Evolutionary conservation across 1,284 basidiomycete genomes (phyloP), one percentile per base, ranked within the genome.

Genomic region (Ustilago lituana): DNA sequence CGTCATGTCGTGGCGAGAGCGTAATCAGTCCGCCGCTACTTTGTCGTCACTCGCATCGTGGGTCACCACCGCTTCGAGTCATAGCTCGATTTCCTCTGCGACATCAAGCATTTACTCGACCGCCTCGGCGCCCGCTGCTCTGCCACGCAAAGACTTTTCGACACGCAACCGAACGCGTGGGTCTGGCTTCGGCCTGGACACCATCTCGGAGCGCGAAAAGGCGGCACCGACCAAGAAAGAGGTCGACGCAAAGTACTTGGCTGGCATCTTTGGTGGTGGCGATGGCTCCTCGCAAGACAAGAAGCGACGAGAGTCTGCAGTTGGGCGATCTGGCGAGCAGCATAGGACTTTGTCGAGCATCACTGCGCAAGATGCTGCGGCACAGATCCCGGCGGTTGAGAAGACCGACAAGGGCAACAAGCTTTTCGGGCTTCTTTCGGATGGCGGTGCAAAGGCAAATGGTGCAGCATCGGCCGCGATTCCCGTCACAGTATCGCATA

Each of bases 81-180:
- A 49, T 32, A 61, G 60, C 37, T 67, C 67, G 15, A 11, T 49
- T 15, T 56, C 60, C 5, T 76, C 74, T 10, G 67, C 65, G 9
- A 57, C 65, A 9, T 66, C 66, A 27, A 74, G 72, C 54, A 63
- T 74, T 56, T 74, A 71, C 37, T 74, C 71, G 38, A 76, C 74
- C 4, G 60, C 72, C 2, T 76, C 74, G 9, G 74, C 74, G 15
- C 74, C 74, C 10, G 72, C 74, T 26, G 72, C 68, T 22, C 43
- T 76, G 20, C 29, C 53, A 17, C 57, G 61, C 44, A 67, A 67
- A 23, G 69, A 72, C 46, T 51, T 62, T 27, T 61, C 55, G 19
- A 15, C 41, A 0, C 64, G 55, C 33, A 68, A 48, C 22, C 44
- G 60, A 10, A 63, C 58, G 8, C 49, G 58, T 6, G 48, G 53